Conservation (phyloP, 371 early-diverging fungal species). For the Mucor lusitanicus region DNA sequence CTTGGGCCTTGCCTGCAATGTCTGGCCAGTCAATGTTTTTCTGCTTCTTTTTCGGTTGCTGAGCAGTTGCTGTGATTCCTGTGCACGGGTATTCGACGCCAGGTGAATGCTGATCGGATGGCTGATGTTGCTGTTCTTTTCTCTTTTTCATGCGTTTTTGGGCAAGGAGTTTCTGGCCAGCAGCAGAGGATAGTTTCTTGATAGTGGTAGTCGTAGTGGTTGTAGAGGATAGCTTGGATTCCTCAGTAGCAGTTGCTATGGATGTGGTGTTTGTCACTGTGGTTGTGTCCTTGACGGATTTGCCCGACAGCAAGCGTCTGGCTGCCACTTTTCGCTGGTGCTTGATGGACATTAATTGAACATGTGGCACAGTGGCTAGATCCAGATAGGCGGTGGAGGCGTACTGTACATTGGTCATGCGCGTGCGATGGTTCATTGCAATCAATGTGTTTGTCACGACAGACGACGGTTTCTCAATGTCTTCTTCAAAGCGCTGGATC, state of each 20-base stretch:
- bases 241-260: not conserved
- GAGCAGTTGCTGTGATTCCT: constrained; percentile 29
- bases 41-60: constrained; percentile 10
- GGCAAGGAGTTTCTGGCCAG: not conserved
- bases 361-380: constrained; percentile 28
- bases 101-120: not conserved
- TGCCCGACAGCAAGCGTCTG: not conserved
- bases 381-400: constrained; percentile 40
- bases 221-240: not conserved
- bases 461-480: not conserved
- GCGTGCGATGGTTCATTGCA: constrained; percentile 5
- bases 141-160: constrained; percentile 3
- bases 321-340: constrained; percentile 7
- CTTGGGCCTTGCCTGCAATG: constrained; percentile 43
- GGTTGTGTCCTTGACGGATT: not conserved
- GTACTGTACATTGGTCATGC: constrained; percentile 14
- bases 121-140: not conserved
- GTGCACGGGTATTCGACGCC: not conserved
- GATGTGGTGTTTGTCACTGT: not conserved
- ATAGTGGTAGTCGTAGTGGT: too few relatives aligned
- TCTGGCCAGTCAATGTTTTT: constrained; percentile 34
- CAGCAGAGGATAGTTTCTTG: not conserved
- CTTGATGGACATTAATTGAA: constrained; percentile 1
- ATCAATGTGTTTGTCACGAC: constrained; percentile 2
- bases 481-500: not conserved